These are phyloP conservation scores for Thielaviopsis punctulata DNA, from an alignment of 2,329 filamentous ascomycete genomes.

Conservation along the genomic window DNA sequence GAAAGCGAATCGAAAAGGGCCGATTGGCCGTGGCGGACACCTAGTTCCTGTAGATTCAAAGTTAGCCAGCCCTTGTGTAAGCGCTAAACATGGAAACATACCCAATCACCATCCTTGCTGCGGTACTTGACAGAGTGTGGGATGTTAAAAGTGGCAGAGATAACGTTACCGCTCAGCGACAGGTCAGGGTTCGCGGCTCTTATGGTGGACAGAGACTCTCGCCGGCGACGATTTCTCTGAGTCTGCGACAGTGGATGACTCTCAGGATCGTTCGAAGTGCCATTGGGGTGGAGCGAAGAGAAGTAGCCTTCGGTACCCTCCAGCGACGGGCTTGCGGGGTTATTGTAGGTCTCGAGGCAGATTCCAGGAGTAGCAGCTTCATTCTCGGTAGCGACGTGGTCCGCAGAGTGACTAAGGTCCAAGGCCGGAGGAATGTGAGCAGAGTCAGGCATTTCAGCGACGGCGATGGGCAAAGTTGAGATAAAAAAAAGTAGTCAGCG, in stretches of 20 bases:
- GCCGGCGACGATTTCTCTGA: slow-evolving; percentile 19
- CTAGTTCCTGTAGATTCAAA: slow-evolving; percentile 41
- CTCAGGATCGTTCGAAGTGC: slow-evolving; percentile 2
- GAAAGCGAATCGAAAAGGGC: slow-evolving; percentile 84
- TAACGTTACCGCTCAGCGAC: slow-evolving; percentile 44
- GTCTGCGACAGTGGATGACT: slow-evolving; percentile 10
- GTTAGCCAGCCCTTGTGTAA: not conserved
- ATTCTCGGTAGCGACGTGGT: slow-evolving; percentile 13
- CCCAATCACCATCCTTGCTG: slow-evolving; percentile 40
- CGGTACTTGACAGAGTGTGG: slow-evolving; percentile 42
- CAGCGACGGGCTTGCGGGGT: slow-evolving; percentile 10
- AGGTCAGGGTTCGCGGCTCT: slow-evolving; percentile 38
- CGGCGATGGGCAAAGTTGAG: not conserved
- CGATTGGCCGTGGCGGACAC: slow-evolving; percentile 67
- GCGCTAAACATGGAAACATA: slow-evolving; percentile 22
- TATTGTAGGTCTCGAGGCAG: slow-evolving; percentile 15
- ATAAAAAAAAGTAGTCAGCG: not conserved
- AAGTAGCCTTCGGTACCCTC: slow-evolving; percentile 15
- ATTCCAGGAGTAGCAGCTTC: slow-evolving; percentile 19
- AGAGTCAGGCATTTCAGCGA: slow-evolving; percentile 3
- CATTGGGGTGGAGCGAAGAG: slow-evolving; percentile 12
- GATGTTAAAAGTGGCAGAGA: slow-evolving; percentile 48
- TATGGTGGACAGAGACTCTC: slow-evolving; percentile 37
- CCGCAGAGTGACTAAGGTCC: not conserved
- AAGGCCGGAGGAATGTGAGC: slow-evolving; percentile 7